phyloP scores from a whole-genome alignment of 2,329 filamentous ascomycete species.

The Claviceps paspali region DNA sequence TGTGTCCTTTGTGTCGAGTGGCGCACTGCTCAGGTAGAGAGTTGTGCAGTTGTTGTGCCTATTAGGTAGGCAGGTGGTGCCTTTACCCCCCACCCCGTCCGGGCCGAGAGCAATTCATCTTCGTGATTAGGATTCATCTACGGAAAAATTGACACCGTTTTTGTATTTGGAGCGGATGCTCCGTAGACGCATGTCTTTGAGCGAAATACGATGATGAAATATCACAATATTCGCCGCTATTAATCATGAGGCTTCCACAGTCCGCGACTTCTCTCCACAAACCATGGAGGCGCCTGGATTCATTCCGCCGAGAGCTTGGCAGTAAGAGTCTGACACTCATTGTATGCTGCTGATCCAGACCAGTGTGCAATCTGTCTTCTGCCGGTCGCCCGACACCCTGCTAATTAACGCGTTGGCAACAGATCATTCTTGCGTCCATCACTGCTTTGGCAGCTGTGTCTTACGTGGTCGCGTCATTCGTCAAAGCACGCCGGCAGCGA shows the following conservation, averaged over 20 bases:
- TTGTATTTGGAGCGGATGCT: too few relatives aligned
- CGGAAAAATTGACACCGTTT: too few relatives aligned
- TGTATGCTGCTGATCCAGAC: slow-evolving; percentile 5
- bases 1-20: too few relatives aligned
- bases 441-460: slow-evolving; percentile 1
- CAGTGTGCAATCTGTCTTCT: background rate
- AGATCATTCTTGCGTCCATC: slow-evolving; percentile 2
- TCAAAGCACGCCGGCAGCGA: background rate
- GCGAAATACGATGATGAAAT: background rate
- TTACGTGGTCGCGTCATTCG: background rate
- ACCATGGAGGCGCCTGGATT: background rate
- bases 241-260: background rate
- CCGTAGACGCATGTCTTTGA: background rate
- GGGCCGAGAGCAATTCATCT: too few relatives aligned
- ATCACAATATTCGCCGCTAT: background rate
- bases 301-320: slow-evolving; percentile 2
- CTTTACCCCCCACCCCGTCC: too few relatives aligned
- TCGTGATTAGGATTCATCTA: too few relatives aligned
- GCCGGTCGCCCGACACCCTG: background rate
- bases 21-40: too few relatives aligned
- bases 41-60: too few relatives aligned
- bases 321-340: slow-evolving; percentile 5
- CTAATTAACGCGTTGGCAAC: background rate
- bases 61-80: too few relatives aligned
- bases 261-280: background rate